Conservation (phyloP, 176 grass and related monocot genomes). For the Metroxylon sagu region DNA sequence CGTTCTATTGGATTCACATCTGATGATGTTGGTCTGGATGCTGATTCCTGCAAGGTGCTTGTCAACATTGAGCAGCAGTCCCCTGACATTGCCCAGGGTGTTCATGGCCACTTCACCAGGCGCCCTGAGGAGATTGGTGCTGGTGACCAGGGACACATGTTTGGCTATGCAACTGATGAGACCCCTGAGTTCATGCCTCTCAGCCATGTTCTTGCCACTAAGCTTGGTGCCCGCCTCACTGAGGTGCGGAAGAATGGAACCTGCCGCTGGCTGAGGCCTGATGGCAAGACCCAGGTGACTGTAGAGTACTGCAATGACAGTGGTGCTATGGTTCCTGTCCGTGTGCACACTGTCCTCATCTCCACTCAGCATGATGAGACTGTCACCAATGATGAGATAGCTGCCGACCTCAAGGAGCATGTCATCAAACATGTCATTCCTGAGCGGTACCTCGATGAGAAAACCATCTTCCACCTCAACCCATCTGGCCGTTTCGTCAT, state of each 20-base stretch:
- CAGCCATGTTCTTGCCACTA: constrained; percentile 53
- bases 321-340: constrained; percentile 41
- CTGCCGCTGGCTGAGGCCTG: constrained; percentile 51
- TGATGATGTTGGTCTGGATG: constrained; percentile 45
- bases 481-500: constrained; percentile 41
- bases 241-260: constrained; percentile 51
- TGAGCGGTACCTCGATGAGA: constrained; percentile 47
- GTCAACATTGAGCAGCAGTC: constrained; percentile 56
- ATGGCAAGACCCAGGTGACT: constrained; percentile 58
- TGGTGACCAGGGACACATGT: constrained; percentile 49
- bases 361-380: constrained; percentile 49
- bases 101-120: constrained; percentile 46
- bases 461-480: constrained; percentile 55
- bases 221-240: constrained; percentile 51
- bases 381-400: constrained; percentile 39
- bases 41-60: constrained; percentile 44
- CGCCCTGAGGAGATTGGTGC: constrained; percentile 48
- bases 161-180: constrained; percentile 45
- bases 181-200: constrained; percentile 52
- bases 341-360: constrained; percentile 49
- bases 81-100: constrained; percentile 36
- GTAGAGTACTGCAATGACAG: constrained; percentile 41
- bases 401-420: constrained; percentile 37
- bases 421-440: constrained; percentile 50
- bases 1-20: constrained; percentile 40